These are phyloP conservation scores for Escallonia herrerae DNA, from an alignment of 129 eudicot genomes.

Conservation along the genomic window DNA sequence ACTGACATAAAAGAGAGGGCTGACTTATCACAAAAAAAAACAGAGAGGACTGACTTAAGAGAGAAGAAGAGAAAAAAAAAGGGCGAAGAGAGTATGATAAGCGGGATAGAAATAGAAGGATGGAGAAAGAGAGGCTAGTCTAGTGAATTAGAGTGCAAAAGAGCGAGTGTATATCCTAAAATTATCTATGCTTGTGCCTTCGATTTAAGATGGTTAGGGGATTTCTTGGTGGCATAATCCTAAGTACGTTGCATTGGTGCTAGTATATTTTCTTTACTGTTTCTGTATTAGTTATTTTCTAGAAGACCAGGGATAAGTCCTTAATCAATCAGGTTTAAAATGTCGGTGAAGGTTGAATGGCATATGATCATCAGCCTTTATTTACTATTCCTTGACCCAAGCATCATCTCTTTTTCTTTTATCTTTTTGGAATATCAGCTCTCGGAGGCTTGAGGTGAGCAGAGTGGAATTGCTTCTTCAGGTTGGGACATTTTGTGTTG, in stretches of 20 bases:
- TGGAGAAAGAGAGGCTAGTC: neutral
- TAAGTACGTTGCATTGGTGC: too few relatives aligned
- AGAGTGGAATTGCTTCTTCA: constrained; percentile 97
- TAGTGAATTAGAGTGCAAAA: neutral
- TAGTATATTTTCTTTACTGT: too few relatives aligned
- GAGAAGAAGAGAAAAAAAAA: neutral
- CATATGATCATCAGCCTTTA: neutral
- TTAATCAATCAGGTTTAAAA: neutral
- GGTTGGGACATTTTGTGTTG: constrained; percentile 91
- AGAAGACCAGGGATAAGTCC: too few relatives aligned
- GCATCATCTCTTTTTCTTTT: constrained; percentile 6
- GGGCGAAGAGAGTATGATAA: neutral
- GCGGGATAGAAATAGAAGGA: neutral
- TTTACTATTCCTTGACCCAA: neutral
- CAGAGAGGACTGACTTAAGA: too few relatives aligned
- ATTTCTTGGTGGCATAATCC: too few relatives aligned
- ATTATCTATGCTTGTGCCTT: too few relatives aligned
- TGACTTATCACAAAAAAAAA: too few relatives aligned
- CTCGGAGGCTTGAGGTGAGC: constrained; percentile 95
- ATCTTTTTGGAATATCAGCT: constrained; percentile 29
- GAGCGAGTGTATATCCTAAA: too few relatives aligned
- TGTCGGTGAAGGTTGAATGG: neutral
- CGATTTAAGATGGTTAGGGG: too few relatives aligned
- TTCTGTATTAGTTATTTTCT: too few relatives aligned
- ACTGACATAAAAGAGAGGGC: too few relatives aligned